Evolutionary conservation across 306 rosid genomes (phyloP).

Genomic region (Cucurbita pepo): DNA sequence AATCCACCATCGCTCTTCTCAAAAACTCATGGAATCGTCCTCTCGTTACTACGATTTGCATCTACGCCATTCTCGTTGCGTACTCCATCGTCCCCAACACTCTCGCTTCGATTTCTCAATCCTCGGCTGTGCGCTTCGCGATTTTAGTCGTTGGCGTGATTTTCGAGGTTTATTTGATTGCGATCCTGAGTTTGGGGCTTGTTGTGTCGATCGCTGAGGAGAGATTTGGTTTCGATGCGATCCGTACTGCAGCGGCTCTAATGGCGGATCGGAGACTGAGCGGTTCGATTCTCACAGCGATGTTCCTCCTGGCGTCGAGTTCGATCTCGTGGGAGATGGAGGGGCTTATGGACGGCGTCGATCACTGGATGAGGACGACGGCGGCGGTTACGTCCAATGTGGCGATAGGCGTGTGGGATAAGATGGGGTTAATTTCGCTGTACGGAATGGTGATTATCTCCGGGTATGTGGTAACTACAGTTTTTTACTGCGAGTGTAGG

Average conservation of each 20-base stretch:
- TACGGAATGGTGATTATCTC: slow-evolving; percentile 36
- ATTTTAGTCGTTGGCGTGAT: slow-evolving; percentile 10
- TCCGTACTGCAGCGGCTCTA: slow-evolving; percentile 28
- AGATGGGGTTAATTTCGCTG: slow-evolving; percentile 22
- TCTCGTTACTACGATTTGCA: slow-evolving; percentile 31
- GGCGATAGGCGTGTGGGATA: slow-evolving; percentile 13
- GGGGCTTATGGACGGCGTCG: slow-evolving; percentile 24
- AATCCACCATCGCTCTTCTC: slow-evolving; percentile 14
- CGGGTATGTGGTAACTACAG: slow-evolving; percentile 42
- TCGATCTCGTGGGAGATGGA: slow-evolving; percentile 23
- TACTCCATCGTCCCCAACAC: slow-evolving; percentile 19
- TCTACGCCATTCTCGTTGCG: slow-evolving; percentile 28
- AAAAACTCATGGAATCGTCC: slow-evolving; percentile 24
- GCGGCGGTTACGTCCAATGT: slow-evolving; percentile 5
- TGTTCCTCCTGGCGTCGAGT: slow-evolving; percentile 20
- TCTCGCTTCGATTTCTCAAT: slow-evolving; percentile 2
- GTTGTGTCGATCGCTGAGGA: slow-evolving; percentile 67
- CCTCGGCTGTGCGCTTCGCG: slow-evolving; percentile 2
- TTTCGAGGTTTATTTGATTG: slow-evolving; percentile 45
- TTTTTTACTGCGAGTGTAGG: slow-evolving; percentile 54
- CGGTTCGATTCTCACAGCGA: slow-evolving; percentile 46
- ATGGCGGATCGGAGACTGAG: slow-evolving; percentile 31
- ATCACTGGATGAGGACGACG: slow-evolving; percentile 4
- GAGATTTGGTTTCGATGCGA: slow-evolving; percentile 45
- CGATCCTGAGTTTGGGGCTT: slow-evolving; percentile 32